These are phyloP conservation scores for Chrysosporium queenslandicum DNA, from an alignment of 2,329 filamentous ascomycete species.

Conservation along the genomic window DNA sequence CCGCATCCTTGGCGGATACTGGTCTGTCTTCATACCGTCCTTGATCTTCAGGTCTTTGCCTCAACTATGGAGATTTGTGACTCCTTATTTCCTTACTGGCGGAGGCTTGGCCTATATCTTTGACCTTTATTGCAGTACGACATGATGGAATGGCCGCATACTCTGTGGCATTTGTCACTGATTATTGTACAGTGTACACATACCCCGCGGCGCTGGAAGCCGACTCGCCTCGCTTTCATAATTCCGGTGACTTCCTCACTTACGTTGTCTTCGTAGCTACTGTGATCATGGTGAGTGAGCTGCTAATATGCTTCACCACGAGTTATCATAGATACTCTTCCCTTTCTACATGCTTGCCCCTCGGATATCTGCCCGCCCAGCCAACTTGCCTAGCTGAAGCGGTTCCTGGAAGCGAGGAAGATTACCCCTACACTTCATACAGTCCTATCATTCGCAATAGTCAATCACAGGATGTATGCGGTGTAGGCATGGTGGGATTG, in stretches of 20 bases:
- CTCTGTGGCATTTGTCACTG: constrained; percentile 21
- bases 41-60: constrained; percentile 50
- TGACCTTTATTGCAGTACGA: constrained; percentile 62
- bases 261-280: constrained; percentile 65
- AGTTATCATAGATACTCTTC: constrained; percentile 15
- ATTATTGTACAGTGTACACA: constrained; percentile 51
- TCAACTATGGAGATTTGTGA: constrained; percentile 50
- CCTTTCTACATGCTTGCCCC: constrained; percentile 35
- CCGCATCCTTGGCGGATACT: constrained; percentile 41
- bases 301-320: constrained; percentile 11
- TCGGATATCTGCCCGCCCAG: constrained; percentile 75
- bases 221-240: constrained; percentile 58
- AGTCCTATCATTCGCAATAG: constrained; percentile 58
- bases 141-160: constrained; percentile 16
- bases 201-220: constrained; percentile 67
- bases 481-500: constrained; percentile 67
- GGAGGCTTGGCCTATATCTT: constrained; percentile 50
- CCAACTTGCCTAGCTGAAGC: constrained; percentile 54
- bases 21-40: constrained; percentile 41
- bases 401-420: constrained; percentile 79
- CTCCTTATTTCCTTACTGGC: constrained; percentile 51
- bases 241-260: constrained; percentile 68
- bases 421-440: constrained; percentile 57
- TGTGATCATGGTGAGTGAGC: constrained; percentile 64
- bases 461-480: constrained; percentile 49